Evolutionary conservation across 345 rosid species (phyloP).

Genomic region (Citrus mangshanensis): DNA sequence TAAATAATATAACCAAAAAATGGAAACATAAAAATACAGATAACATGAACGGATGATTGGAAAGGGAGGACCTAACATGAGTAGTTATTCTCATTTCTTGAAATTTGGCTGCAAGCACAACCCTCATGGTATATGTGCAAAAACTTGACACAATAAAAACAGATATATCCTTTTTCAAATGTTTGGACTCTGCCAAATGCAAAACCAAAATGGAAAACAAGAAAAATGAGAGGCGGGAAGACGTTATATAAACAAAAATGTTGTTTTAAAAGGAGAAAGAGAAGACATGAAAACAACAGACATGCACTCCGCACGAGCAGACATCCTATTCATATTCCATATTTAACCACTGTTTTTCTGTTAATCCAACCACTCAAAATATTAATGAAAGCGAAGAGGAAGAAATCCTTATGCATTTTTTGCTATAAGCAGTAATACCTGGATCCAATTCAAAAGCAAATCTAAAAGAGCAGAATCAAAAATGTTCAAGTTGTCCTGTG

Average conservation of each 20-base stretch:
- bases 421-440: slow-evolving; percentile 39
- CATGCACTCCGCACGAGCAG: not conserved
- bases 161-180: not conserved
- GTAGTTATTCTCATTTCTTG: not conserved
- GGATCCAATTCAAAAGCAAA: slow-evolving; percentile 75
- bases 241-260: not conserved
- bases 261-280: too few relatives aligned
- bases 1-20: not conserved
- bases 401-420: not conserved
- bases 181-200: not conserved
- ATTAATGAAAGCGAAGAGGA: not conserved
- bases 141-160: not conserved
- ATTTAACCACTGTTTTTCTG: not conserved
- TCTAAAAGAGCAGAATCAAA: slow-evolving; percentile 43
- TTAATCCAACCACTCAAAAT: not conserved
- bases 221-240: not conserved
- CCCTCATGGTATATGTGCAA: not conserved
- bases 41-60: not conserved
- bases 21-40: not conserved
- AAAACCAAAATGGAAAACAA: not conserved
- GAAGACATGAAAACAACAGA: too few relatives aligned
- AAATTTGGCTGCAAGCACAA: not conserved
- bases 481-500: slow-evolving; percentile 36
- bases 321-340: not conserved
- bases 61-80: not conserved